These are phyloP conservation scores for Wallacemonas sp. DNA, from an alignment of 208 protist genomes.

Conservation along the genomic window DNA sequence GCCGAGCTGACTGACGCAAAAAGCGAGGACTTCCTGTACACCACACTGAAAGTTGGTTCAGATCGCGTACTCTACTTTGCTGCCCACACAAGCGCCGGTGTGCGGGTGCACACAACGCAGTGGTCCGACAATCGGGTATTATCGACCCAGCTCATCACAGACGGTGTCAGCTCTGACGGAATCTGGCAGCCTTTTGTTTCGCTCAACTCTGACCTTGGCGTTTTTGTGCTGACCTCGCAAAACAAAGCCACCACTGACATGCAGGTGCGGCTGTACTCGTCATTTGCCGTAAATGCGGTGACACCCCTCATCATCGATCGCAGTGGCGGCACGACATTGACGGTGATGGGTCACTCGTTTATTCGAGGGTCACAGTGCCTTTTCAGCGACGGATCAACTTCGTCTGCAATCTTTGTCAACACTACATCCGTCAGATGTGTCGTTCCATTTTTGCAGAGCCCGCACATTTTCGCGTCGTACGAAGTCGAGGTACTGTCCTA, in stretches of 20 bases:
- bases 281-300: slow-evolving; percentile 26
- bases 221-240: background rate
- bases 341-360: slow-evolving; percentile 31
- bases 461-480: background rate
- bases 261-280: slow-evolving; percentile 14
- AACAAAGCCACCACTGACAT: background rate
- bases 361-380: slow-evolving; percentile 3
- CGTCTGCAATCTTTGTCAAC: background rate
- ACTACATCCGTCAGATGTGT: background rate
- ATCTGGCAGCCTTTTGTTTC: slow-evolving; percentile 2
- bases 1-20: background rate
- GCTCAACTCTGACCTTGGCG: background rate
- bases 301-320: slow-evolving; percentile 21
- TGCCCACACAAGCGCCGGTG: slow-evolving; percentile 7
- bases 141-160: slow-evolving; percentile 9
- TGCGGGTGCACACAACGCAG: background rate
- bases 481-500: background rate
- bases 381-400: background rate
- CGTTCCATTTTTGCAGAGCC: background rate
- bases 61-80: slow-evolving; percentile 1
- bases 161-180: background rate
- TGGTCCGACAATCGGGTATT: background rate
- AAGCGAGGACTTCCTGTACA: background rate
- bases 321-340: slow-evolving; percentile 22
- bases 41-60: background rate